Conservation (phyloP, 768 basidiomycete genomes). For the Lactarius tabidus region DNA sequence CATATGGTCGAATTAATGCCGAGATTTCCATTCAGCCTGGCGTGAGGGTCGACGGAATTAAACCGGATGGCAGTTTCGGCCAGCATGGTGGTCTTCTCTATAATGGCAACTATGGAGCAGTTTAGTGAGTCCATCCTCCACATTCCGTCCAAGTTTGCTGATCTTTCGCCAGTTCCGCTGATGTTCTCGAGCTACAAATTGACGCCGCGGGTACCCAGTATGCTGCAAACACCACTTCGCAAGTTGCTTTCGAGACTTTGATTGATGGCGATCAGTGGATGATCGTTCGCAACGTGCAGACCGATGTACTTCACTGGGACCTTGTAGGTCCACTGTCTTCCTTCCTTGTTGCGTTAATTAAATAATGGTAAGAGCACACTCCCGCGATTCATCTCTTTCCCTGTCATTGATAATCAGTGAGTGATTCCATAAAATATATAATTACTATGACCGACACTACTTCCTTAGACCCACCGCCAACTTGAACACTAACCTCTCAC, state of each 20-base stretch:
- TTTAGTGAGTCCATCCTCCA: conserved; percentile 35
- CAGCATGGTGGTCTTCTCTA: conserved; percentile 62
- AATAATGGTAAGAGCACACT: conserved; percentile 46
- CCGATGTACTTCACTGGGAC: conserved; percentile 64
- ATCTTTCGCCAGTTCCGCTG: conserved; percentile 45
- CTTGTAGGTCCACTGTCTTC: conserved; percentile 42
- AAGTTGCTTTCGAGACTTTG: conserved; percentile 49
- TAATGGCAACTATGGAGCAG: conserved; percentile 64
- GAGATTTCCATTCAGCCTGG: conserved; percentile 49
- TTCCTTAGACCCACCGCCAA: conserved; percentile 28
- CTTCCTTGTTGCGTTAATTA: not conserved
- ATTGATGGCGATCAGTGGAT: conserved; percentile 65
- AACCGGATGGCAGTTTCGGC: conserved; percentile 40
- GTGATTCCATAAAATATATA: conserved; percentile 21
- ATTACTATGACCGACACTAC: not conserved
- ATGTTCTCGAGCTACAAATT: conserved; percentile 57
- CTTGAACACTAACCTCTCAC: conserved; percentile 33
- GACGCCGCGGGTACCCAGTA: conserved; percentile 58
- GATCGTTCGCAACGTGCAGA: conserved; percentile 57
- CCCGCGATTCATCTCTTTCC: conserved; percentile 65
- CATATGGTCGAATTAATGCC: conserved; percentile 47
- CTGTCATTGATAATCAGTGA: conserved; percentile 46
- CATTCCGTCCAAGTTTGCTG: not conserved
- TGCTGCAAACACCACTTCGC: conserved; percentile 38
- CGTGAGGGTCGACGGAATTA: conserved; percentile 56